Evolutionary conservation across 163 green algal genomes (phyloP), one percentile per base, ranked within the genome.

Genomic region (Smithsoniella earleae): DNA sequence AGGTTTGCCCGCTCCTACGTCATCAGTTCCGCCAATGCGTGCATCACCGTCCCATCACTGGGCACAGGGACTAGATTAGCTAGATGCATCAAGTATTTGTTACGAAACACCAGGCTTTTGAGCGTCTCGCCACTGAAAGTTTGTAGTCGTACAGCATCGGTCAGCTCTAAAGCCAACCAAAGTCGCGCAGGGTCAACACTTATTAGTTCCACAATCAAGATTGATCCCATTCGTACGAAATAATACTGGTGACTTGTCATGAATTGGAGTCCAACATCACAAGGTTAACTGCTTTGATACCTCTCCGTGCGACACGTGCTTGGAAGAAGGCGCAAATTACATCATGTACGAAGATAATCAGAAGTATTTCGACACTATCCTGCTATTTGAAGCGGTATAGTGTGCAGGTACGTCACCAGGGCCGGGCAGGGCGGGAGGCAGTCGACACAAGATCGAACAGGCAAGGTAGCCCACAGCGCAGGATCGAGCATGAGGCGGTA

Each of bases 351-450:
- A 49, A 49, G 40, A 10, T 22, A 10, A 22, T 49, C 40, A 49
- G 13, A 49, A 49, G 40, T 13, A 49, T 49, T 10, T 13, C 10
- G 10, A 49, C 40, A 49, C 40, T n/a, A n/a, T n/a, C n/a, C n/a
- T n/a, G n/a, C n/a, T n/a, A n/a, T n/a, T n/a, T n/a, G n/a, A n/a
- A n/a, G n/a, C 10, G 10, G 31, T 6, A 75, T 34, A 18, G n/a
- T 20, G 8, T 25, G 49, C 2, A 63, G 36, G 45, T 62, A 62
- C 36, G 37, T 76, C n/a, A 74, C 37, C 46, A 82, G 89, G 44
- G 89, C 89, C 25, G 92, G 92, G 76, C 83, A 85, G 36, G 92
- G 92, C 31, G 91, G 91, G 46, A 84, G 87, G 79, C 92, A 97
- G 84, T 90, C 87, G 3, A 82, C 52, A 58, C 91, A 96, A 81